Evolutionary conservation across 139 green algal species (phyloP), one percentile per base, ranked within the genome.

Genomic region (Trebouxia sp.): DNA sequence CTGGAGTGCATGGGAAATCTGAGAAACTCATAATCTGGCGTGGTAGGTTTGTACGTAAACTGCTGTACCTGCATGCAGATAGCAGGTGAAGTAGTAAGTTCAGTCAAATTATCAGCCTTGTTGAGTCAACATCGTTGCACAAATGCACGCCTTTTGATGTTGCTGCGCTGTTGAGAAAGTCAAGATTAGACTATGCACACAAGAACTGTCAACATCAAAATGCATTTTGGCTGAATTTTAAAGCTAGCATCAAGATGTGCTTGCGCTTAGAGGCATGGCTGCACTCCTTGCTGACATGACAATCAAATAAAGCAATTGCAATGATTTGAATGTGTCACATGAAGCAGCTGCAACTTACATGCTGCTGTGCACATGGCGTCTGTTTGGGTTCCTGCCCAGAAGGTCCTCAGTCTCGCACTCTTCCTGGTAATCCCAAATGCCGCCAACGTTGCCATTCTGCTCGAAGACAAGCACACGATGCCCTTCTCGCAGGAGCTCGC

Each of bases 1-100:
- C 50, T 0, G 83, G 42, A 11, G 66, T 58, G 82, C 96, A 94
- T 20, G 91, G 90, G 32, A 96, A 92, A 51, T 93, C 87, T 3
- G n/a, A 24, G 75, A 89, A 95, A 12, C 70, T 82, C 92, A 96
- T 96, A 15, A 95, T 65, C 42, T 96, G 84, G 0, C 92, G 83
- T 6, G 92, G 92, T 39, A 96, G 65, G 79, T 96, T 96, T 35
- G 92, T 96, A 28, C 92, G 85, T 47, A 96, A 81, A 10, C 43
- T 30, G 0, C 22, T 37, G 78, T 95, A 96, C 91, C 93, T 93
- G 81, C 74, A 85, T 78, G 69, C 74, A 58, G 20, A 58, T 17
- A 2, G 50, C 22, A 22, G 50, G 14, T 22, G 26, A 17, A 58
- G 50, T 17, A 22, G 22, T 17, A 58, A 22, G n/a, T n/a, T n/a